These are phyloP conservation scores for Setomelanomma holmii DNA, from an alignment of 2,329 filamentous ascomycete genomes.

Conservation along the genomic window DNA sequence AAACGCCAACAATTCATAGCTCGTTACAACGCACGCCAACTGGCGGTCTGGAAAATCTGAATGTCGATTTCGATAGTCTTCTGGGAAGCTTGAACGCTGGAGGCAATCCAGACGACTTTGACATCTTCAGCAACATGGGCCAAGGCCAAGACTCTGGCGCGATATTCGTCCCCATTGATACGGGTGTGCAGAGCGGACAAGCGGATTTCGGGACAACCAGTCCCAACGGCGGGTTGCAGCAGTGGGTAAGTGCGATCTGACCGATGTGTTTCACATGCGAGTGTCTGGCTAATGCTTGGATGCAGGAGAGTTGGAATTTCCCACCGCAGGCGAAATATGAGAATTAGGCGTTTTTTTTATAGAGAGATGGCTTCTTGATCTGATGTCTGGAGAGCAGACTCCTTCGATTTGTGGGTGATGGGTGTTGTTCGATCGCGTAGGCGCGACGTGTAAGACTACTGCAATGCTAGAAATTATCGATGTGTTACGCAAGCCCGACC, in stretches of 20 bases:
- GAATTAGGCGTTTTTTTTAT: constrained; percentile 13
- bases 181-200: constrained; percentile 3
- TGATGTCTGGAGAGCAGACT: too few relatives aligned
- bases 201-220: constrained; percentile 33
- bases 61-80: constrained; percentile 43
- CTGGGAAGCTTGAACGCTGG: constrained; percentile 35
- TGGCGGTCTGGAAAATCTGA: constrained; percentile 31
- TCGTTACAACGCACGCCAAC: constrained; percentile 34
- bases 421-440: too few relatives aligned
- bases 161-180: constrained; percentile 47
- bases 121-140: constrained; percentile 32
- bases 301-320: constrained; percentile 40
- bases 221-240: constrained; percentile 35
- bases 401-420: too few relatives aligned
- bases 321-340: constrained; percentile 28
- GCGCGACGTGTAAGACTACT: not conserved
- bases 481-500: too few relatives aligned
- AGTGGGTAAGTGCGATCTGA: constrained; percentile 38
- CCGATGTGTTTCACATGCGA: not conserved
- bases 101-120: constrained; percentile 29
- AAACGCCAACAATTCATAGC: constrained; percentile 17
- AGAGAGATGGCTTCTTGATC: too few relatives aligned
- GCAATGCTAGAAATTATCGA: constrained; percentile 1
- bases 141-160: constrained; percentile 36
- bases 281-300: not conserved